phyloP scores from a whole-genome alignment of 2,329 filamentous ascomycete species.

The Alternaria longipes region DNA sequence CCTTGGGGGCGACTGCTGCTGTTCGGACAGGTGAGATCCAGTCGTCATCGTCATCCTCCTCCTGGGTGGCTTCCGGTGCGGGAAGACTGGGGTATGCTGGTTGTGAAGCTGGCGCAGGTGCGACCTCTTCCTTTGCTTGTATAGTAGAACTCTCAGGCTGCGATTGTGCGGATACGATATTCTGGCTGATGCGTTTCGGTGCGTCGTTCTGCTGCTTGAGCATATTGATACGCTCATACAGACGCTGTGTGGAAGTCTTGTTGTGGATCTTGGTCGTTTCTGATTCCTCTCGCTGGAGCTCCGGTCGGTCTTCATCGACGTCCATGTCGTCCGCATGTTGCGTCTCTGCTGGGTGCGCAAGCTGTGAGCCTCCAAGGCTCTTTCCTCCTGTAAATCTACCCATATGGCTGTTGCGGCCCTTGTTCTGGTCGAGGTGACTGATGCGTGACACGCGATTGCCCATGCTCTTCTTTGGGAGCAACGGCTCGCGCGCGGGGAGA shows the following conservation, averaged over 20 bases:
- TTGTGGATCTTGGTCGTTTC: slow-evolving; percentile 70
- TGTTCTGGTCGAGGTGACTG: slow-evolving; percentile 76
- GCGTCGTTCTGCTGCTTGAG: slow-evolving; percentile 62
- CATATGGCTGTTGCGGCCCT: slow-evolving; percentile 74
- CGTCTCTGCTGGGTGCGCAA: slow-evolving; percentile 38
- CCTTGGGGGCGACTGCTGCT: slow-evolving; percentile 37
- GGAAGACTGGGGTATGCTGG: slow-evolving; percentile 54
- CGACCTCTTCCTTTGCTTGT: slow-evolving; percentile 50
- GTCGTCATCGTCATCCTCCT: slow-evolving; percentile 58
- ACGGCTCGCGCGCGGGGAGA: slow-evolving; percentile 86
- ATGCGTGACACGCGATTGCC: slow-evolving; percentile 75
- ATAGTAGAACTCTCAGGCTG: slow-evolving; percentile 44
- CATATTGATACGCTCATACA: slow-evolving; percentile 92
- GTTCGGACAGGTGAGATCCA: slow-evolving; percentile 64
- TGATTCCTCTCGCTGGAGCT: slow-evolving; percentile 55
- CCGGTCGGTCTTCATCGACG: slow-evolving; percentile 54
- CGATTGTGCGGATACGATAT: slow-evolving; percentile 44
- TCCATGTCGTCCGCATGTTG: slow-evolving; percentile 66
- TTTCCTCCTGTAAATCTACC: slow-evolving; percentile 74
- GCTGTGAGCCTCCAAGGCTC: slow-evolving; percentile 66
- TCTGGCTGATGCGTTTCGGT: slow-evolving; percentile 50
- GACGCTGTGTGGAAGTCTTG: slow-evolving; percentile 90
- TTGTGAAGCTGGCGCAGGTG: slow-evolving; percentile 41
- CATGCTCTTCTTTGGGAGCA: slow-evolving; percentile 84
- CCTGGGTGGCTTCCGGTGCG: slow-evolving; percentile 19